Conservation (phyloP, 495 filamentous ascomycete species). For the Parathielavia hyrcaniae region DNA sequence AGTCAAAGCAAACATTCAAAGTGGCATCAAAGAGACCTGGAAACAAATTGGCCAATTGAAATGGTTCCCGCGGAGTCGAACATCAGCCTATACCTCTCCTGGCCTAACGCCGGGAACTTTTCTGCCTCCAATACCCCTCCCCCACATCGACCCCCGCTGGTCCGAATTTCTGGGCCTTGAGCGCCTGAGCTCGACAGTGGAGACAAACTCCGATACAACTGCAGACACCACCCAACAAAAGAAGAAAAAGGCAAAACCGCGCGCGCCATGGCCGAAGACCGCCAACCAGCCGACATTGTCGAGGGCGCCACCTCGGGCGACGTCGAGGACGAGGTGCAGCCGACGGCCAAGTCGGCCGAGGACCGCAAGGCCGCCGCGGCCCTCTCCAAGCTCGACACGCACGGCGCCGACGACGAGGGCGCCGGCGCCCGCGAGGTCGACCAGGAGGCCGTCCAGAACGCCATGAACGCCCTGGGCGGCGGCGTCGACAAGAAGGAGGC, state of each 20-base stretch:
- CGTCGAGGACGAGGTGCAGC: constrained; percentile 54
- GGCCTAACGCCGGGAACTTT: neutral
- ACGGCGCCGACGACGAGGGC: constrained; percentile 50
- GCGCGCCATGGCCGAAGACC: constrained; percentile 51
- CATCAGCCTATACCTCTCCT: neutral
- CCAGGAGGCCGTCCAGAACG: constrained; percentile 75
- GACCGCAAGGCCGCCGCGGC: constrained; percentile 89
- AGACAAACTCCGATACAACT: no score
- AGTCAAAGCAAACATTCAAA: constrained; percentile 11
- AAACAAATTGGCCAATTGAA: constrained; percentile 19
- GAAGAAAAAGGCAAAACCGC: neutral
- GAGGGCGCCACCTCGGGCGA: constrained; percentile 57
- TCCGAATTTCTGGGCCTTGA: no score
- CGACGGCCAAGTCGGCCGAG: constrained; percentile 65
- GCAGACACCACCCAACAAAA: neutral
- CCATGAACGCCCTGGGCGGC: constrained; percentile 63
- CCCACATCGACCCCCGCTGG: constrained; percentile 9
- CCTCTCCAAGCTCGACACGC: constrained; percentile 65
- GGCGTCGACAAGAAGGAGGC: constrained; percentile 39
- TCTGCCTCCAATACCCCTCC: no score
- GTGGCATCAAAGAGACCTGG: constrained; percentile 1
- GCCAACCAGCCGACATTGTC: constrained; percentile 49
- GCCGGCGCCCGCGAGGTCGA: constrained; percentile 55
- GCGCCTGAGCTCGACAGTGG: no score
- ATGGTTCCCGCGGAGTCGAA: neutral